Percentiles rank a stretch among this genome's conserved stretches.
Evolutionary conservation across 805 yeast species (phyloP).

Genomic region (Spathaspora arborariae): DNA sequence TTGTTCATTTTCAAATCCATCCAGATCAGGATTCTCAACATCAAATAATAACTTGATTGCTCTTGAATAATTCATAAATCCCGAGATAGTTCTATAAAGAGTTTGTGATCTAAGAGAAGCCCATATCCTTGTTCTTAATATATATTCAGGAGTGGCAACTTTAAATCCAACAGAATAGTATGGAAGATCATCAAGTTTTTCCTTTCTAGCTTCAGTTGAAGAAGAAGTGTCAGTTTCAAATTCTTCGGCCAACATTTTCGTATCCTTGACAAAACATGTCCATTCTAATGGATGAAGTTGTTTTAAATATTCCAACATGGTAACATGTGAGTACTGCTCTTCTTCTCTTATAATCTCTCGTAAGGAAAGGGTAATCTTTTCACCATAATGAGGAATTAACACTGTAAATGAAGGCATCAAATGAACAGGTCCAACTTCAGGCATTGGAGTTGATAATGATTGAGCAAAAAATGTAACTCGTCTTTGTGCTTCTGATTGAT

Average conservation of each 20-base stretch:
- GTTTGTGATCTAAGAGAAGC: slow-evolving; percentile 98
- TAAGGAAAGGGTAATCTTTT: slow-evolving; percentile 87
- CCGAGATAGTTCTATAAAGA: slow-evolving; percentile 92
- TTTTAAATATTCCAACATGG: slow-evolving; percentile 88
- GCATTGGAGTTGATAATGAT: slow-evolving; percentile 81
- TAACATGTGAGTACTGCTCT: slow-evolving; percentile 92
- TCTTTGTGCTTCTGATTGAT: slow-evolving; percentile 74
- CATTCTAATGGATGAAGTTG: slow-evolving; percentile 96
- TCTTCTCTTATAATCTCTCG: slow-evolving; percentile 97
- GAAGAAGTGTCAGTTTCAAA: slow-evolving; percentile 51
- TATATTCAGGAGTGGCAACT: slow-evolving; percentile 95
- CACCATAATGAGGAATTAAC: slow-evolving; percentile 92
- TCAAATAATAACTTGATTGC: slow-evolving; percentile 86
- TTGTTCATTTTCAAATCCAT: slow-evolving; percentile 25
- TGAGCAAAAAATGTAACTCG: slow-evolving; percentile 88
- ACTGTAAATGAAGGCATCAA: slow-evolving; percentile 84
- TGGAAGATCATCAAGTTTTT: slow-evolving; percentile 84
- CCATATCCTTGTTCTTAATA: slow-evolving; percentile 96
- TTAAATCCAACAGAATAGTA: slow-evolving; percentile 96
- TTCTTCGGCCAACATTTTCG: slow-evolving; percentile 92
- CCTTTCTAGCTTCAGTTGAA: slow-evolving; percentile 10
- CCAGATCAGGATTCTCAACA: slow-evolving; percentile 85
- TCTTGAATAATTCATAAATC: slow-evolving; percentile 97
- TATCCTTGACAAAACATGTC: slow-evolving; percentile 96
- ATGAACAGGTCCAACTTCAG: slow-evolving; percentile 61